Base-by-base conservation (phyloP, 1,284 basidiomycete species). In the Ustilago xerochloae region DNA sequence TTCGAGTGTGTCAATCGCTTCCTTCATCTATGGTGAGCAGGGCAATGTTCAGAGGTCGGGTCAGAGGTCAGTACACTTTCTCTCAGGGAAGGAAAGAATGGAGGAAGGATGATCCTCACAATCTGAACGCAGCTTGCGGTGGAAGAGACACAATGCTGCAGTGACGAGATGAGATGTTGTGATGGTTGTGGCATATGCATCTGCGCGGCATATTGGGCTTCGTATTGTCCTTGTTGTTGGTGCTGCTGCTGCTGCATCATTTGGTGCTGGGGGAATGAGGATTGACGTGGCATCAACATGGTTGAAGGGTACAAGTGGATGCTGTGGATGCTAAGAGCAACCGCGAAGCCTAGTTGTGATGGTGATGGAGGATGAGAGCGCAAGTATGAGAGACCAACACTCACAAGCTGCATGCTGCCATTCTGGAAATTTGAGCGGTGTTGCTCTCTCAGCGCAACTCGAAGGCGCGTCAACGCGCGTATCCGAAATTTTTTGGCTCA, bases 11-110 rank as follows among this genome's bases (percentile, higher is more conserved):
- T 63, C 63, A 30, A 61, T 70, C 30, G 72, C 63, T 15, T 69
- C 66, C 32, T 60, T 59, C 63, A 75, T 69, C 71, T 73, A 32
- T 18, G n/a, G n/a, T n/a, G n/a, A n/a, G n/a, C n/a, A n/a, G n/a
- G n/a, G n/a, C 8, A 24, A 41, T 13, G 18, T 41, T 22, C 8
- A 26, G 41, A 43, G 22, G 26, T n/a, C 12, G 41, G 7, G 8
- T 13, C 6, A 9, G 22, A 43, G 7, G 22, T 43, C 41, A 43
- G 24, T 41, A 41, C 38, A 30, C 46, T 9, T 26, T 49, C 8
- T 22, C n/a, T n/a, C 32, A 10, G 10, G 32, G 16, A 9, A 33
- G 22, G 30, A n/a, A n/a, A 32, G 7, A 12, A 18, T 32, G 30
- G 5, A 39, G 28, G 15, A 29, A n/a, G 12, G 6, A n/a, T 9